These are phyloP conservation scores for Dichomitus squalens DNA, from an alignment of 1,284 basidiomycete species.

Conservation along the genomic window DNA sequence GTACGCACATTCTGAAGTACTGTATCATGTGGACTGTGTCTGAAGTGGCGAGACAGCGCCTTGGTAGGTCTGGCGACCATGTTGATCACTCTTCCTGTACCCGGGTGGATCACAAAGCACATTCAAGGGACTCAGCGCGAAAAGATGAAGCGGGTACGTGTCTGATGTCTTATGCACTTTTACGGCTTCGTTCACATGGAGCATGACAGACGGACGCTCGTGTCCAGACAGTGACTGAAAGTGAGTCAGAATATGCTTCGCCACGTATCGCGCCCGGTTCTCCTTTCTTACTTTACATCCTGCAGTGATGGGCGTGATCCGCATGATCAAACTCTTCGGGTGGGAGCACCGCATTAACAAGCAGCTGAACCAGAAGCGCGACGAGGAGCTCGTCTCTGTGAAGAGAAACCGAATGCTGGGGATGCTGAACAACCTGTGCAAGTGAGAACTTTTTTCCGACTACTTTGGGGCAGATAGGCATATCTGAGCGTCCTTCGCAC, in stretches of 20 bases:
- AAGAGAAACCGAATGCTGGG: slow-evolving; percentile 33
- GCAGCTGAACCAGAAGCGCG: slow-evolving; percentile 50
- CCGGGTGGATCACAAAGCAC: slow-evolving; percentile 38
- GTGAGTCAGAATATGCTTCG: slow-evolving; percentile 25
- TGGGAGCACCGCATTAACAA: slow-evolving; percentile 53
- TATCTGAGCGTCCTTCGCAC: too few relatives aligned
- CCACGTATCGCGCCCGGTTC: not conserved
- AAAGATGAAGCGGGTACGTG: slow-evolving; percentile 36
- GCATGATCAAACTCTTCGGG: slow-evolving; percentile 39
- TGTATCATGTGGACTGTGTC: too few relatives aligned
- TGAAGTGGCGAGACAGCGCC: slow-evolving; percentile 31
- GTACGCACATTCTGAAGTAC: slow-evolving; percentile 20
- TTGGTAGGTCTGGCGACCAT: slow-evolving; percentile 57
- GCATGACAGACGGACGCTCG: slow-evolving; percentile 46
- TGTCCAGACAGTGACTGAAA: slow-evolving; percentile 52
- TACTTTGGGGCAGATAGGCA: too few relatives aligned
- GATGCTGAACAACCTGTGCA: slow-evolving; percentile 9
- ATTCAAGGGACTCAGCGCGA: slow-evolving; percentile 34
- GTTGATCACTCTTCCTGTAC: slow-evolving; percentile 53
- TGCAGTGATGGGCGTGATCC: slow-evolving; percentile 41
- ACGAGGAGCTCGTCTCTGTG: slow-evolving; percentile 55
- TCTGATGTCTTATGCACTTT: not conserved
- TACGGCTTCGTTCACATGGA: slow-evolving; percentile 27
- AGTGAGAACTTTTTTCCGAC: too few relatives aligned
- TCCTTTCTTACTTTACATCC: slow-evolving; percentile 1